phyloP scores from a whole-genome alignment of 2,329 filamentous ascomycete genomes.

The Diplodia scrobiculata region DNA sequence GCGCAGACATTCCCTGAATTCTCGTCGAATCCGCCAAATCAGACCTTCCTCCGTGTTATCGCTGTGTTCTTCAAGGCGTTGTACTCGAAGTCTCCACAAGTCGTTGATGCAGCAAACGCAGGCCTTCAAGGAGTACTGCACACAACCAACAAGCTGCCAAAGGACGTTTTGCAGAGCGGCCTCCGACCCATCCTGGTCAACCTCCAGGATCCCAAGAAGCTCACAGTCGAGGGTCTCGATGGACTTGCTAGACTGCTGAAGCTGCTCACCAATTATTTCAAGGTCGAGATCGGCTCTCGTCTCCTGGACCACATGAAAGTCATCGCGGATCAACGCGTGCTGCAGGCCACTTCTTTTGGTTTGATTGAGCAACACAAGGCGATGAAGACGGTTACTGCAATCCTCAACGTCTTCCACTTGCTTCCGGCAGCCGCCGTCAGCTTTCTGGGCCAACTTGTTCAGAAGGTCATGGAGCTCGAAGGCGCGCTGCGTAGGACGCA shows the following conservation, averaged over 20 bases:
- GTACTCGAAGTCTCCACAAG: constrained; percentile 88
- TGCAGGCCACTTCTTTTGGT: constrained; percentile 92
- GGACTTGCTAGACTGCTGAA: constrained; percentile 87
- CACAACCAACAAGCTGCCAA: constrained; percentile 87
- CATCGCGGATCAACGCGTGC: constrained; percentile 75
- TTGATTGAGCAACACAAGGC: constrained; percentile 88
- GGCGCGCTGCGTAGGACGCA: constrained; percentile 81
- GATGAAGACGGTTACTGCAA: constrained; percentile 93
- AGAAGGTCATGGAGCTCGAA: constrained; percentile 87
- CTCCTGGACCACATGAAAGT: constrained; percentile 92
- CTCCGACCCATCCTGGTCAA: constrained; percentile 95
- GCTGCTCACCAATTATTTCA: constrained; percentile 96
- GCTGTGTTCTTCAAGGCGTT: constrained; percentile 97
- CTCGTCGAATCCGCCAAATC: constrained; percentile 70
- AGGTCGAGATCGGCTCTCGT: constrained; percentile 92
- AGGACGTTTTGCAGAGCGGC: constrained; percentile 91
- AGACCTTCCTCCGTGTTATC: constrained; percentile 68
- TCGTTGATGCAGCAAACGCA: constrained; percentile 90
- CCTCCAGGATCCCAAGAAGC: constrained; percentile 85
- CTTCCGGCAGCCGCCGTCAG: constrained; percentile 84
- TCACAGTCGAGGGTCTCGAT: constrained; percentile 86
- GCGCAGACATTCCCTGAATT: constrained; percentile 94
- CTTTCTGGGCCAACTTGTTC: constrained; percentile 87
- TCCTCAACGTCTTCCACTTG: constrained; percentile 97
- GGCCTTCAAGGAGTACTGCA: constrained; percentile 84